Evolutionary conservation across 768 basidiomycete genomes (phyloP).

Genomic region (Xerocomus spinulosus): DNA sequence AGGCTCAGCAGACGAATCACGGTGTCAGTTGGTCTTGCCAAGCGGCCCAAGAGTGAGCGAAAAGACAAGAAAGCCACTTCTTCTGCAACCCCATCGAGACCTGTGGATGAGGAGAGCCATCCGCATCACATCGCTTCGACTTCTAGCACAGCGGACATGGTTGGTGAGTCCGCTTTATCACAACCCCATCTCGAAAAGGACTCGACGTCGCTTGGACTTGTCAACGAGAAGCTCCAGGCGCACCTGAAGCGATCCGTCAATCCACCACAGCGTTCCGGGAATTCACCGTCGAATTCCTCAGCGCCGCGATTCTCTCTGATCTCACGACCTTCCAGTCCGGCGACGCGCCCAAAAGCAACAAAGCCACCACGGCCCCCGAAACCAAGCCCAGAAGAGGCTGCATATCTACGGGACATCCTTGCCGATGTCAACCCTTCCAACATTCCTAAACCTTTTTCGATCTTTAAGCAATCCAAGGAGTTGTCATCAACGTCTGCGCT

Average conservation of each 20-base stretch:
- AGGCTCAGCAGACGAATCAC: slow-evolving; percentile 63
- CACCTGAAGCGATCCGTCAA: slow-evolving; percentile 25
- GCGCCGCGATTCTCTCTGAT: slow-evolving; percentile 21
- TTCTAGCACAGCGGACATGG: slow-evolving; percentile 2
- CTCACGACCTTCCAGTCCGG: slow-evolving; percentile 28
- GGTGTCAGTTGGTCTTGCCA: slow-evolving; percentile 46
- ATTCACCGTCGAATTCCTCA: slow-evolving; percentile 18
- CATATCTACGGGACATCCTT: slow-evolving; percentile 64
- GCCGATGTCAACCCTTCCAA: slow-evolving; percentile 53
- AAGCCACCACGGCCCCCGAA: slow-evolving; percentile 50
- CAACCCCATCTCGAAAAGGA: slow-evolving; percentile 14
- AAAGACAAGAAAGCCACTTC: slow-evolving; percentile 30
- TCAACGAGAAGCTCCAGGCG: slow-evolving; percentile 26
- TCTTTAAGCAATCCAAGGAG: slow-evolving; percentile 41
- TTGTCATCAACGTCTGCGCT: slow-evolving; percentile 13
- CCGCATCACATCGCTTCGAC: slow-evolving; percentile 10
- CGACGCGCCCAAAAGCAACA: slow-evolving; percentile 31
- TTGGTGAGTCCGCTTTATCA: slow-evolving; percentile 4
- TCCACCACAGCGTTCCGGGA: slow-evolving; percentile 15
- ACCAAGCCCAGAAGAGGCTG: slow-evolving; percentile 51
- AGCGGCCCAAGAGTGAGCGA: slow-evolving; percentile 32
- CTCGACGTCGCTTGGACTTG: slow-evolving; percentile 20
- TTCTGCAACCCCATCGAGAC: slow-evolving; percentile 26
- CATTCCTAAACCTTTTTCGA: slow-evolving; percentile 42
- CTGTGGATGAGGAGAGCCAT: slow-evolving; percentile 18